Base-by-base conservation (phyloP, 2,329 filamentous ascomycete genomes). In the Exophiala spinifera region DNA sequence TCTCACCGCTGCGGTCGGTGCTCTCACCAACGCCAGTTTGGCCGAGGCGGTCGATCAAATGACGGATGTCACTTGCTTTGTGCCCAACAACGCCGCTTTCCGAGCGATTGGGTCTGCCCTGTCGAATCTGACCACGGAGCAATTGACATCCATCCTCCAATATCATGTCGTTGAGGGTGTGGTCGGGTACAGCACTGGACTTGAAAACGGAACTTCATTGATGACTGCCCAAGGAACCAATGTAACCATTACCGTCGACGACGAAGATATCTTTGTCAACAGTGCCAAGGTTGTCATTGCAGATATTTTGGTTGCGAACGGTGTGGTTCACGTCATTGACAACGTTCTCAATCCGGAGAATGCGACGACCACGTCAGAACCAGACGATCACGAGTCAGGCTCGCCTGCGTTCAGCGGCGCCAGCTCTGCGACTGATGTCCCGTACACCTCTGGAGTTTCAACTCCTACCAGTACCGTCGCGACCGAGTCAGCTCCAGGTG, bases 81-180 rank as follows among this genome's bases (percentile, higher is more conserved):
- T 80, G 0, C 85, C 85, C 1, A 76, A 71, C 64, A 84, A 87
- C 66, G 72, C 71, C 1, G 85, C 84, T 8, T 83, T 88, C 71
- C 71, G 77, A 31, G 68, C 71, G 21, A 80, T 88, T 45, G 81
- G 79, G 49, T 81, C 76, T 52, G 70, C 77, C 28, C 62, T 84
- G 3, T 65, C 67, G 20, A 75, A 76, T 55, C 66, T 84, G 28
- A 74, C 74, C 19, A 66, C 68, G 0, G 67, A 75, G 7, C 67
- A 81, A 7, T 72, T 87, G 1, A 67, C 74, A 1, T 67, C 67
- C 25, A 76, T 88, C 49, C 73, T 88, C 34, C 71, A 75, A 21
- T 89, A 89, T 70, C 86, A 89, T 66, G 76, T 88, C 48, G 70
- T 88, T 36, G 73, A 75, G 44, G 78, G 77, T 46, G 42, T 23